Evolutionary conservation across 176 grass and related monocot genomes (phyloP).

Genomic region (Elaeis guineensis): DNA sequence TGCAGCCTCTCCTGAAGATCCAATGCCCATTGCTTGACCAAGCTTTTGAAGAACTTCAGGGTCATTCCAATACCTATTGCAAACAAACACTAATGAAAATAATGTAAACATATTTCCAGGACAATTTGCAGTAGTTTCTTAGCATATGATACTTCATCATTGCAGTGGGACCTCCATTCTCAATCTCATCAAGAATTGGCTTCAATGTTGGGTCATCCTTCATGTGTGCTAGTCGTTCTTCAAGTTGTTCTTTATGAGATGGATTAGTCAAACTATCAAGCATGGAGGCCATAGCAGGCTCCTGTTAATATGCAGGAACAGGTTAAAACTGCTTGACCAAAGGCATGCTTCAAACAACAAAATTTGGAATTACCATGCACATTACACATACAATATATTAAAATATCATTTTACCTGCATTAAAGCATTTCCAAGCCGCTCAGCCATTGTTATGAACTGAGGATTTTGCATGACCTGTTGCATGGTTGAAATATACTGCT

Average conservation of each 20-base stretch:
- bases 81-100: slow-evolving; percentile 8
- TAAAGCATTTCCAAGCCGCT: slow-evolving; percentile 67
- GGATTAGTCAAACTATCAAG: slow-evolving; percentile 70
- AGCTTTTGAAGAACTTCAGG: slow-evolving; percentile 85
- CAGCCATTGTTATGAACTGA: slow-evolving; percentile 80
- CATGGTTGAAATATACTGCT: slow-evolving; percentile 72
- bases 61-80: slow-evolving; percentile 94
- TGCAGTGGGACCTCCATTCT: slow-evolving; percentile 69
- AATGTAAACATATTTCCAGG: neutral
- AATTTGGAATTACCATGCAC: neutral
- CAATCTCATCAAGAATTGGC: slow-evolving; percentile 80
- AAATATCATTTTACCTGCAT: slow-evolving; percentile 52
- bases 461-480: slow-evolving; percentile 91
- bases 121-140: neutral
- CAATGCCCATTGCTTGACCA: slow-evolving; percentile 78
- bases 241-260: slow-evolving; percentile 72
- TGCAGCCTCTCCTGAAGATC: slow-evolving; percentile 42
- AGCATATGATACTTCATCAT: slow-evolving; percentile 85
- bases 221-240: slow-evolving; percentile 68
- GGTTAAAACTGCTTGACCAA: too few relatives aligned
- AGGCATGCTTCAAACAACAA: neutral
- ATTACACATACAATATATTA: neutral
- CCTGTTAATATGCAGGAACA: slow-evolving; percentile 23
- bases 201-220: slow-evolving; percentile 90
- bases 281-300: slow-evolving; percentile 85